These are phyloP conservation scores for Esteya vermicola DNA, from an alignment of 2,329 filamentous ascomycete species.

Conservation along the genomic window DNA sequence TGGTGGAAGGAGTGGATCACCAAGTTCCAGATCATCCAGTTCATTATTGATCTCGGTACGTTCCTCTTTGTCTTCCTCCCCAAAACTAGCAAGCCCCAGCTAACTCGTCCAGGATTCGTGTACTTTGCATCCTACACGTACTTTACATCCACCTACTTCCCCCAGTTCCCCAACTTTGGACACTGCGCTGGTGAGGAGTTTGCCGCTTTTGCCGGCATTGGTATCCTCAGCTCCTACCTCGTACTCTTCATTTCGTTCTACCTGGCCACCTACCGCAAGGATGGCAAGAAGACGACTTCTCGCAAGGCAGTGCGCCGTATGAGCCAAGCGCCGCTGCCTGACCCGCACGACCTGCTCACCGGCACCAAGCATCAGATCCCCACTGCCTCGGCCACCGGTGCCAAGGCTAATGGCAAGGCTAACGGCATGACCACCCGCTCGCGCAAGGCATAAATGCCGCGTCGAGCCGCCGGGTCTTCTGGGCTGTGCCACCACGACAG, in stretches of 20 bases:
- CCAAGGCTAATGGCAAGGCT: conserved; percentile 37
- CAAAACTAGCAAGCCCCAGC: not conserved
- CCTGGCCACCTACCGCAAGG: conserved; percentile 88
- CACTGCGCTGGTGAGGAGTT: conserved; percentile 93
- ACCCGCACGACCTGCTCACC: conserved; percentile 60
- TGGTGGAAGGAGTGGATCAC: conserved; percentile 99
- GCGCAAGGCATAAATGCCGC: conserved; percentile 47
- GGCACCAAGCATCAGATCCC: conserved; percentile 35
- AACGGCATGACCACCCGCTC: conserved; percentile 42
- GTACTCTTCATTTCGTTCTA: conserved; percentile 99
- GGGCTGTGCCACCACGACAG: too few relatives aligned
- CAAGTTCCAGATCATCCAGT: conserved; percentile 91
- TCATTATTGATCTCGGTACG: conserved; percentile 90
- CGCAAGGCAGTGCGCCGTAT: conserved; percentile 61
- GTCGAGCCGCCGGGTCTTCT: not conserved
- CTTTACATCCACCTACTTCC: conserved; percentile 85
- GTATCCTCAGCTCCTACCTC: conserved; percentile 85
- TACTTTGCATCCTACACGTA: conserved; percentile 99
- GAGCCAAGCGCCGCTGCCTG: conserved; percentile 57
- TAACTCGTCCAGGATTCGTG: conserved; percentile 56
- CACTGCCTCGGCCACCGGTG: conserved; percentile 36
- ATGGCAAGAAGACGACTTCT: conserved; percentile 62
- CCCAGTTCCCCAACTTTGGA: conserved; percentile 68
- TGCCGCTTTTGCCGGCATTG: conserved; percentile 83
- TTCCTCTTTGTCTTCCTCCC: conserved; percentile 5